These are phyloP conservation scores for Artomyces pyxidatus DNA, from an alignment of 768 basidiomycete genomes.

Conservation along the genomic window DNA sequence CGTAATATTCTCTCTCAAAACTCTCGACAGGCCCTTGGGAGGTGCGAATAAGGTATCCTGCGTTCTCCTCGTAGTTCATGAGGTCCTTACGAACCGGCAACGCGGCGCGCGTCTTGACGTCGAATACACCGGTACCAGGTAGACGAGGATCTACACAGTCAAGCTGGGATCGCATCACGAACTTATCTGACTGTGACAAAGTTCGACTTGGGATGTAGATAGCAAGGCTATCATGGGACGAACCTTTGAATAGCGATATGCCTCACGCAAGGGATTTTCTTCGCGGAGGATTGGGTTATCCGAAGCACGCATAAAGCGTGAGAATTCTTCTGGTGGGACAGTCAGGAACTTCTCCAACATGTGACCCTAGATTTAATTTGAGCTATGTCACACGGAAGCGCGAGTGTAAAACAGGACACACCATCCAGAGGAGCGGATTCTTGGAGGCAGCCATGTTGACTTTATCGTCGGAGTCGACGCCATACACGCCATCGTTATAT, in stretches of 20 bases:
- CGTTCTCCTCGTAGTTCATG: constrained; percentile 80
- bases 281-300: constrained; percentile 20
- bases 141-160: constrained; percentile 77
- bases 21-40: constrained; percentile 61
- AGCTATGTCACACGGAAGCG: not conserved
- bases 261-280: constrained; percentile 43
- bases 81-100: constrained; percentile 78
- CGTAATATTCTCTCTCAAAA: constrained; percentile 92
- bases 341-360: constrained; percentile 89
- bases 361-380: constrained; percentile 54
- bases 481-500: constrained; percentile 57
- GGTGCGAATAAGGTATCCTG: constrained; percentile 65
- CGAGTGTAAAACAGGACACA: constrained; percentile 23
- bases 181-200: constrained; percentile 44
- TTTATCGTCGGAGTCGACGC: constrained; percentile 48
- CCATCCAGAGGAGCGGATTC: constrained; percentile 74
- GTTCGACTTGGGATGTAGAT: not conserved
- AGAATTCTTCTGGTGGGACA: constrained; percentile 53
- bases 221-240: constrained; percentile 16
- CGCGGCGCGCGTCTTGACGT: constrained; percentile 91
- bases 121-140: constrained; percentile 89
- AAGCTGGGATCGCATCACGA: constrained; percentile 92
- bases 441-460: constrained; percentile 39
- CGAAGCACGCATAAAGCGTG: constrained; percentile 36
- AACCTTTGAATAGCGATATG: constrained; percentile 84